Base-by-base conservation (phyloP, 2,329 filamentous ascomycete species). In the Botrytis pseudocinerea region DNA sequence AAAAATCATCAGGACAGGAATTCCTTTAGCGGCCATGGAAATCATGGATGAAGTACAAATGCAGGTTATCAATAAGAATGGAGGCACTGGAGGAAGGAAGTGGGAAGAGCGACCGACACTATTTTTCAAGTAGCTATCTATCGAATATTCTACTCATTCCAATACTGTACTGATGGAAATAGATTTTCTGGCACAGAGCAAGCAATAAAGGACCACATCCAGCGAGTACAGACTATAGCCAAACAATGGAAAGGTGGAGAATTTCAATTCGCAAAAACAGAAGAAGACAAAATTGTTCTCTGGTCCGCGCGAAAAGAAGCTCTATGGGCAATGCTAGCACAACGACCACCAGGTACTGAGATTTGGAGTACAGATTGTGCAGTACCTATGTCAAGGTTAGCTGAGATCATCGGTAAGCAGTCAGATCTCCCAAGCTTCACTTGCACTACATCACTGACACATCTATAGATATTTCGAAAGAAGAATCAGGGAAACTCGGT, bases 21-120 rank as follows among this genome's bases (percentile, higher is more conserved):
- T 80, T 3, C 76, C 75, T 7, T 69, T 80, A 4, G 78, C 76
- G 28, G 79, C 79, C 0, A 68, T 80, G 87, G 93, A 96, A 82
- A 89, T 96, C 77, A 93, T 96, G 90, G 93, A 95, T 79, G 93
- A 95, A 71, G 90, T 94, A 8, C 92, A 94, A 82, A 95, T 96
- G 93, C 87, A 85, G 74, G 91, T 94, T 0, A 89, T 95, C 79
- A 95, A 96, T 82, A 85, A 89, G 74, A 87, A 90, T 22, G 91
- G 91, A 1, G 88, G 88, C 10, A 93, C 92, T 0, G 87, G 87
- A 14, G 90, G 89, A 40, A 84, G 86, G 7, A 86, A 88, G 42
- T 95, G 92, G 92, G 87, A 90, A 76, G 92, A 94, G 81, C 82
- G 86, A 72, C 92, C 92, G 0, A 94, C 92, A 1, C 85, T 95